Evolutionary conservation across 257 asterid species (phyloP).

Genomic region (Cruciata laevipes): DNA sequence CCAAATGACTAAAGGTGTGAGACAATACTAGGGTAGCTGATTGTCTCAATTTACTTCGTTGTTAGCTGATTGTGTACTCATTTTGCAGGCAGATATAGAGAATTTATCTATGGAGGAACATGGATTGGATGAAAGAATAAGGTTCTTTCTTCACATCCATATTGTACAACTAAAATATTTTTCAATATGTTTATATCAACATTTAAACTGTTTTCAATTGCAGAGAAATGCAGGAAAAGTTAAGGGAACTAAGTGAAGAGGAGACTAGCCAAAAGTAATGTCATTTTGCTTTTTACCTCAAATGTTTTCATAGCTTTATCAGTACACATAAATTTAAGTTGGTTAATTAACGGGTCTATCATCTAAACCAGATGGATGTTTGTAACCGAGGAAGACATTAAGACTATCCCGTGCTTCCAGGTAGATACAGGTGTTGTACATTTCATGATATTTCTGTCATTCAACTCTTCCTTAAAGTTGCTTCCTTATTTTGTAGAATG

Average conservation of each 20-base stretch:
- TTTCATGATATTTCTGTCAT: conserved; percentile 3
- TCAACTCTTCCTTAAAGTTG: background rate
- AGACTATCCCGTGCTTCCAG: conserved; percentile 81
- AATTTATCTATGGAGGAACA: conserved; percentile 31
- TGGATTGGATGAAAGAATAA: conserved; percentile 35
- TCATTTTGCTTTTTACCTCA: conserved; percentile 6
- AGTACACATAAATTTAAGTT: background rate
- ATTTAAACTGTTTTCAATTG: conserved; percentile 9
- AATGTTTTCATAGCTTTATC: conserved; percentile 3
- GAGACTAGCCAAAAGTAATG: conserved; percentile 36
- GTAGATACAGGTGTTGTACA: conserved; percentile 25
- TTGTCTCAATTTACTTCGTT: background rate
- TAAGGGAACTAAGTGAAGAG: conserved; percentile 40
- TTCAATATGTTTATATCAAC: conserved; percentile 15
- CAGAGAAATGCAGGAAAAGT: conserved; percentile 41
- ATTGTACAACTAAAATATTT: background rate
- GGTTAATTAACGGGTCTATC: conserved; percentile 4
- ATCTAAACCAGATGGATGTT: conserved; percentile 63
- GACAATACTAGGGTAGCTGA: no score
- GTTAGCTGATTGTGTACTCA: conserved; percentile 1
- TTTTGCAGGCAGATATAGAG: conserved; percentile 32
- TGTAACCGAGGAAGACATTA: conserved; percentile 85
- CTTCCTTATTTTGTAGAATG: conserved; percentile 37
- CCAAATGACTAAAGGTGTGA: no score
- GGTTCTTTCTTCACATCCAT: conserved; percentile 18